Conservation (phyloP, 768 basidiomycete genomes). For the Hypsizygus marmoreus region DNA sequence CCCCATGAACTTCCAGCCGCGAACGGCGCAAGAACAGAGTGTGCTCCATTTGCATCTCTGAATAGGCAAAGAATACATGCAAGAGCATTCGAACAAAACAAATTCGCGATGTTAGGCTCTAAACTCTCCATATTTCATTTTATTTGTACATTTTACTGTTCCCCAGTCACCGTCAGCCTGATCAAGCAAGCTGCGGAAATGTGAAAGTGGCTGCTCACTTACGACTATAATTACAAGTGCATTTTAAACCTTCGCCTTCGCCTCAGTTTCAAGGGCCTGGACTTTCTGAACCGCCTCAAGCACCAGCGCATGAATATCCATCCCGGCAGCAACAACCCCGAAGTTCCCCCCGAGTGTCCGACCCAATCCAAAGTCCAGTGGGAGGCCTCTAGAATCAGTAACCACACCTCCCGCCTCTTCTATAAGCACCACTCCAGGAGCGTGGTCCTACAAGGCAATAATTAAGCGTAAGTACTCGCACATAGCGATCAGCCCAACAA, state of each 20-base stretch:
- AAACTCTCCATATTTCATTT: no score
- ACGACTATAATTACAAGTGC: no score
- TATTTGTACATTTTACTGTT: no score
- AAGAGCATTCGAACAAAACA: no score
- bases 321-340: conserved; percentile 84
- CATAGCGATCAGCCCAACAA: neutral
- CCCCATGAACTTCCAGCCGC: no score
- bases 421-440: conserved; percentile 81
- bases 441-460: conserved; percentile 69
- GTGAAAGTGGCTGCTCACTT: no score
- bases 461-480: neutral
- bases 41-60: no score
- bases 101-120: no score
- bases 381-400: conserved; percentile 76
- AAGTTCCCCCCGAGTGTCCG: conserved; percentile 84
- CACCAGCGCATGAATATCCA: conserved; percentile 66
- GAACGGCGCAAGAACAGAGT: no score
- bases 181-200: no score
- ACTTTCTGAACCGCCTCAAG: conserved; percentile 75
- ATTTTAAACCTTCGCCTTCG: conserved; percentile 31
- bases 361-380: conserved; percentile 85
- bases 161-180: no score
- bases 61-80: no score
- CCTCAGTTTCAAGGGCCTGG: conserved; percentile 38
- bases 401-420: conserved; percentile 90